Conservation (phyloP, 139 green algal species). For the Penium margaritaceum region DNA sequence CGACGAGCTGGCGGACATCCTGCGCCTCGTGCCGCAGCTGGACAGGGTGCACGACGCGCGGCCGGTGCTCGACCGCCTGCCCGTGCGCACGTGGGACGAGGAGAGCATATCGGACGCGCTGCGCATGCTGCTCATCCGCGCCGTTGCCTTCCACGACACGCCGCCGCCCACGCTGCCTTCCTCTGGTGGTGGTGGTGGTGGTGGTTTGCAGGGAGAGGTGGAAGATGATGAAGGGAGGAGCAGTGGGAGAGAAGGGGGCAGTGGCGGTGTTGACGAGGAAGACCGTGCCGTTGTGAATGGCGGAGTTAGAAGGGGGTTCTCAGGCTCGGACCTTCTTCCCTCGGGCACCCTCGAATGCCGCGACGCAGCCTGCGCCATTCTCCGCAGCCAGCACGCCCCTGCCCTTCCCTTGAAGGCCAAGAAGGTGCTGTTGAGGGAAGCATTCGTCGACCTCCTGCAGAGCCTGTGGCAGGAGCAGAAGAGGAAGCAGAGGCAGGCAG, state of each 20-base stretch:
- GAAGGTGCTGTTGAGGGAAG: not conserved
- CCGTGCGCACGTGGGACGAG: slow-evolving; percentile 10
- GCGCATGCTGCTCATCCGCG: not conserved
- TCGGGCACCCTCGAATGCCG: not conserved
- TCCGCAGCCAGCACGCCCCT: not conserved
- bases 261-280: too few species aligned
- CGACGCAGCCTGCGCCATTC: not conserved
- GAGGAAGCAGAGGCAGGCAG: too few species aligned
- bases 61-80: not conserved
- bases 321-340: too few species aligned
- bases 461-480: not conserved
- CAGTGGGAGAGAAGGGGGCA: not conserved
- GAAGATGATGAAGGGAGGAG: not conserved
- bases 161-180: too few species aligned
- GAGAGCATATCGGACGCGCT: slow-evolving; percentile 12
- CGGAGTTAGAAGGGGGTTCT: too few species aligned
- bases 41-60: slow-evolving; percentile 2
- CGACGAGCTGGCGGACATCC: slow-evolving; percentile 5
- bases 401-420: not conserved
- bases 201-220: not conserved
- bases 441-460: slow-evolving; percentile 2
- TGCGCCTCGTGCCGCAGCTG: not conserved
- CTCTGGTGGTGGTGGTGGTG: too few species aligned
- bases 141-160: slow-evolving; percentile 3
- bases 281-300: too few species aligned